Conservation (phyloP, 1,284 basidiomycete species). For the Cutaneotrichosporon daszewskae region DNA sequence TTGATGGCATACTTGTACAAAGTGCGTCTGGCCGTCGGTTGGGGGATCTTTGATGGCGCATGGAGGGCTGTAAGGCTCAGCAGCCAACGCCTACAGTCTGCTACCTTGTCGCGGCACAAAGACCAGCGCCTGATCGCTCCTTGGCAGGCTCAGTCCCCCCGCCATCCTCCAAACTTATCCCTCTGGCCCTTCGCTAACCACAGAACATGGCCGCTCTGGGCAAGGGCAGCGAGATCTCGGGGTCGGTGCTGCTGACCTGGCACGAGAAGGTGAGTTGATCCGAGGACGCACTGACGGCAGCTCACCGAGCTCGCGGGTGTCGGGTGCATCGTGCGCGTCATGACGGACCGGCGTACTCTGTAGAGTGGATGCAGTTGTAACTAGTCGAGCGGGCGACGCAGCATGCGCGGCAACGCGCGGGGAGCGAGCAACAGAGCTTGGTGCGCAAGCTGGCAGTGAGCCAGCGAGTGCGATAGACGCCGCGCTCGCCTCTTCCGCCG, state of each 20-base stretch:
- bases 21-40: conserved; percentile 25
- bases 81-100: background rate
- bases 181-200: background rate
- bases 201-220: conserved; percentile 47
- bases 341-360: conserved; percentile 86
- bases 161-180: no score
- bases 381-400: no score
- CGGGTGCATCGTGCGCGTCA: conserved; percentile 93
- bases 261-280: conserved; percentile 77
- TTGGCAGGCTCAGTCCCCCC: background rate
- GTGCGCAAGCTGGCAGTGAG: no score
- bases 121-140: background rate
- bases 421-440: no score
- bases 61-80: no score
- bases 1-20: conserved; percentile 99
- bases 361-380: no score
- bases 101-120: background rate
- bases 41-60: no score
- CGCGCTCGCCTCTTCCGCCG: no score
- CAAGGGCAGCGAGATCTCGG: conserved; percentile 78
- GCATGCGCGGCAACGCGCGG: no score
- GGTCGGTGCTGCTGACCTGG: conserved; percentile 87
- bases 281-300: conserved; percentile 49
- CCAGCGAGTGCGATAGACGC: no score
- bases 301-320: conserved; percentile 91